phyloP scores from a whole-genome alignment of 2,329 filamentous ascomycete species.

The Venturia pyrina region DNA sequence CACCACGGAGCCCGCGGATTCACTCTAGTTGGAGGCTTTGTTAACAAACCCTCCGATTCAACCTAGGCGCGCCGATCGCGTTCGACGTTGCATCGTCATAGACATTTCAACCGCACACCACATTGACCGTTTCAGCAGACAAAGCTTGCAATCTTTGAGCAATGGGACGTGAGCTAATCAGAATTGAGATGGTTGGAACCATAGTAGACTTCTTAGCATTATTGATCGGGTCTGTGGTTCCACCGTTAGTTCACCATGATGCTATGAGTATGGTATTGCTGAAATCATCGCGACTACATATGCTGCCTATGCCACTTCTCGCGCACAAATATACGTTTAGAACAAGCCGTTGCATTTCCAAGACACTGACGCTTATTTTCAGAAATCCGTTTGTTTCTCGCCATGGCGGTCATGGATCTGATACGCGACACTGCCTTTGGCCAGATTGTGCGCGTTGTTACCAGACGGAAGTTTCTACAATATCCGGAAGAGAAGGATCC shows the following conservation, averaged over 20 bases:
- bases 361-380: not conserved
- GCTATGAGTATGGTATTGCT: not conserved
- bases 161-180: not conserved
- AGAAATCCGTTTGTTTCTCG: too few relatives aligned
- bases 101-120: not conserved
- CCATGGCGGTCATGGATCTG: not conserved
- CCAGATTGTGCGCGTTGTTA: conserved; percentile 34
- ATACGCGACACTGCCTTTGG: conserved; percentile 36
- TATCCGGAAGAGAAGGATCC: conserved; percentile 33
- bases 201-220: not conserved
- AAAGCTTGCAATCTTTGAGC: not conserved
- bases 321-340: not conserved
- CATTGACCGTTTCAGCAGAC: not conserved
- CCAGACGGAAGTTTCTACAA: conserved; percentile 31
- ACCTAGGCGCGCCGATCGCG: not conserved
- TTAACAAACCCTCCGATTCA: not conserved
- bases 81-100: conserved; percentile 1
- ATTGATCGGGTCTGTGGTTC: not conserved
- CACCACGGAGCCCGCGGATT: not conserved
- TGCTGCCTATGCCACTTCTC: not conserved
- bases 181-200: not conserved
- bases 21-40: not conserved
- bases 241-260: not conserved
- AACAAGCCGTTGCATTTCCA: not conserved
- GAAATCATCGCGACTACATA: not conserved